These are phyloP conservation scores for Myriosclerotinia scirpicola DNA, from an alignment of 2,329 filamentous ascomycete species.

Conservation along the genomic window DNA sequence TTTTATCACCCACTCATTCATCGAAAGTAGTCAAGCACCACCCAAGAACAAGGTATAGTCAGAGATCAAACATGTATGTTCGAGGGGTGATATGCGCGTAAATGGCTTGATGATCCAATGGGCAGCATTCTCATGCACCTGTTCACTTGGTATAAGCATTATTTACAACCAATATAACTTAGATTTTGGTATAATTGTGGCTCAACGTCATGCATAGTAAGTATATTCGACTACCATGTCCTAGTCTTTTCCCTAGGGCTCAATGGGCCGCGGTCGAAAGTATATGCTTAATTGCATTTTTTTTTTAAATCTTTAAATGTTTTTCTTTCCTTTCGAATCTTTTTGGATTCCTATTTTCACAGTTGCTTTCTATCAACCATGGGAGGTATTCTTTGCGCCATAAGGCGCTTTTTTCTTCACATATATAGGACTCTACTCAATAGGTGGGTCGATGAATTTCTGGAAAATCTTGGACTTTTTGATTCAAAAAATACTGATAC, in stretches of 20 bases:
- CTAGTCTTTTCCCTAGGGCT: not conserved
- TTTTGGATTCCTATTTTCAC: not conserved
- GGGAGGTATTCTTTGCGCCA: constrained; percentile 25
- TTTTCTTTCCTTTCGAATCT: not conserved
- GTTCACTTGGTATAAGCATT: not conserved
- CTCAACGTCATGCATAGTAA: constrained; percentile 11
- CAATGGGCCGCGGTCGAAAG: not conserved
- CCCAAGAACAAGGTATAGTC: not conserved
- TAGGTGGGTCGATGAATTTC: constrained; percentile 27
- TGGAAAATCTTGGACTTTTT: not conserved
- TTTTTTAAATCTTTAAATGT: not conserved
- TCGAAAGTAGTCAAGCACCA: not conserved
- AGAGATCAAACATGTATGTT: not conserved
- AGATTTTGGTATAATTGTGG: not conserved
- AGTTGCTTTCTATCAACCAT: constrained; percentile 21
- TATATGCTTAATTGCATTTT: constrained; percentile 3
- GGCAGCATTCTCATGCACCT: not conserved
- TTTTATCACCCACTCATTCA: not conserved
- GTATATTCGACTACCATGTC: not conserved
- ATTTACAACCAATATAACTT: not conserved
- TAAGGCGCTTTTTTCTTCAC: constrained; percentile 34
- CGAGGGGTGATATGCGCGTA: not conserved
- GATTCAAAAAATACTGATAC: not conserved
- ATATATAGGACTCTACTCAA: constrained; percentile 36
- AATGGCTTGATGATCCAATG: not conserved